These are phyloP conservation scores for Closterium sp. DNA, from an alignment of 139 green algal species.

Conservation along the genomic window DNA sequence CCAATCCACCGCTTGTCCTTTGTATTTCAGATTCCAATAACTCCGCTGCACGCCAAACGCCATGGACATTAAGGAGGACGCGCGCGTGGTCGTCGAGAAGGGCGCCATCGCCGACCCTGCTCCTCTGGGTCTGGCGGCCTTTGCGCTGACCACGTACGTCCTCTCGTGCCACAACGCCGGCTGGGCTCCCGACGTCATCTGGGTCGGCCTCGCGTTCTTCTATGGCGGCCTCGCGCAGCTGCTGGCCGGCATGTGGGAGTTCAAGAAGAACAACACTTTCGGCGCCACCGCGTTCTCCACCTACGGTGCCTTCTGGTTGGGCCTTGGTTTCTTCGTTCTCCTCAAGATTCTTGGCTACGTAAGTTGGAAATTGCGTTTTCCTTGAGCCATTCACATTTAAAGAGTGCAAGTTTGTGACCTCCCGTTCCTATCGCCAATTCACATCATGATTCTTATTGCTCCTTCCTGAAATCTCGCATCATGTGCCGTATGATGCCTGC, in stretches of 20 bases:
- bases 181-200: conserved; percentile 2
- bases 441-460: background rate
- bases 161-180: background rate
- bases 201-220: conserved; percentile 30
- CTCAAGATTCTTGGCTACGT: conserved; percentile 11
- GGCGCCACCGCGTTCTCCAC: conserved; percentile 34
- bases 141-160: background rate
- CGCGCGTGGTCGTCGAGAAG: background rate
- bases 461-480: background rate
- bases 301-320: conserved; percentile 40
- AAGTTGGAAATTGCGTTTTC: too few species aligned
- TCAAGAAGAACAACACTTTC: conserved; percentile 41
- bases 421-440: too few species aligned
- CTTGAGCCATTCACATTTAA: too few species aligned
- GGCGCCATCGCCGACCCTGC: background rate
- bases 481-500: background rate
- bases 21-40: too few species aligned
- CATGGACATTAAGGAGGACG: background rate
- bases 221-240: conserved; percentile 35
- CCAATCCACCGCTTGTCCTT: too few species aligned
- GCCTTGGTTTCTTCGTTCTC: conserved; percentile 9
- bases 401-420: too few species aligned
- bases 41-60: too few species aligned
- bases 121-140: background rate
- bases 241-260: conserved; percentile 46